Percentiles rank a stretch among this genome's conserved stretches.
phyloP scores from a whole-genome alignment of 2,329 filamentous ascomycete species.

The Curvularia sp. region DNA sequence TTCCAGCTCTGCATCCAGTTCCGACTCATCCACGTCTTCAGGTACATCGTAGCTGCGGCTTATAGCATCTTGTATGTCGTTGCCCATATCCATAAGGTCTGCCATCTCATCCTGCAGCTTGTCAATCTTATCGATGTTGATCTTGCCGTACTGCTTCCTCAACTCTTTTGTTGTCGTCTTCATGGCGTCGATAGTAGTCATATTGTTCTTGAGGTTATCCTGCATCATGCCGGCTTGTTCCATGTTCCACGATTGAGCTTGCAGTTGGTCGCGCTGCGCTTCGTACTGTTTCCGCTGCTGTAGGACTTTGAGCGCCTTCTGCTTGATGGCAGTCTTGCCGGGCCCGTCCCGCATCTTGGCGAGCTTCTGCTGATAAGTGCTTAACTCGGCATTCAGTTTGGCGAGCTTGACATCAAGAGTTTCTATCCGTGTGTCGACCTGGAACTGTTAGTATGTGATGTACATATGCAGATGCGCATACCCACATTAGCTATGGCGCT shows the following conservation, averaged over 20 bases:
- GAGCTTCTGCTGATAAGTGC: conserved; percentile 85
- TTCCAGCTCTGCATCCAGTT: conserved; percentile 95
- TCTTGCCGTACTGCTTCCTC: conserved; percentile 93
- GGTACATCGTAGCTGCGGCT: conserved; percentile 91
- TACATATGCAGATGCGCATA: conserved; percentile 9
- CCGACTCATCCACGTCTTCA: conserved; percentile 95
- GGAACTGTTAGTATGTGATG: conserved; percentile 27
- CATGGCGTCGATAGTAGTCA: conserved; percentile 97
- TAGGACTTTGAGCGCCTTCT: conserved; percentile 92
- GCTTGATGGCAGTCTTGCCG: conserved; percentile 88
- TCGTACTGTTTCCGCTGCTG: conserved; percentile 96
- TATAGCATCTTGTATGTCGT: conserved; percentile 97
- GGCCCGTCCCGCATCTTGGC: conserved; percentile 94
- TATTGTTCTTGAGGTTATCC: conserved; percentile 97
- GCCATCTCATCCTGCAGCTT: conserved; percentile 98
- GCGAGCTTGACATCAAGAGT: conserved; percentile 94
- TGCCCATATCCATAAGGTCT: conserved; percentile 94
- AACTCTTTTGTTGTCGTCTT: conserved; percentile 95
- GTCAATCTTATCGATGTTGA: conserved; percentile 98
- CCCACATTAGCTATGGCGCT: conserved; percentile 80
- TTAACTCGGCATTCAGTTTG: conserved; percentile 87
- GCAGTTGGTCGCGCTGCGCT: conserved; percentile 88
- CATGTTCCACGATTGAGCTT: conserved; percentile 98
- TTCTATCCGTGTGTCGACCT: conserved; percentile 82
- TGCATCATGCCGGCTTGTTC: conserved; percentile 98